Percentiles rank a stretch among this genome's conserved stretches.
Conservation (phyloP, 73 alveolate species). For the Blepharisma stoltei region DNA sequence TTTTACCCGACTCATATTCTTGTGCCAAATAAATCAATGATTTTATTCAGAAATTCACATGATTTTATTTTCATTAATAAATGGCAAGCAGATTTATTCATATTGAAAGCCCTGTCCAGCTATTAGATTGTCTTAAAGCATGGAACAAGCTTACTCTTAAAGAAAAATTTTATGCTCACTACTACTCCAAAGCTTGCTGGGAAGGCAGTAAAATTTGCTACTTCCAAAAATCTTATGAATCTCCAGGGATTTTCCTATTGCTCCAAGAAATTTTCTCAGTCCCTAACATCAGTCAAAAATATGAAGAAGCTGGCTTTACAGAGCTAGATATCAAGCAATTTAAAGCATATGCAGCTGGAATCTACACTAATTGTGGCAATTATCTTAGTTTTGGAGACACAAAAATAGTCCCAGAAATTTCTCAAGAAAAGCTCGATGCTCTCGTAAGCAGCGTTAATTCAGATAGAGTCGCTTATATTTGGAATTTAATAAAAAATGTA, state of each 20-base stretch:
- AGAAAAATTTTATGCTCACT: constrained; percentile 86
- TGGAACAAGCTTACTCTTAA: constrained; percentile 56
- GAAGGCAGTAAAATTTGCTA: constrained; percentile 86
- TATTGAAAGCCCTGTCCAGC: constrained; percentile 15
- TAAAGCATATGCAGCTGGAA: constrained; percentile 67
- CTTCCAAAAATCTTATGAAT: constrained; percentile 88
- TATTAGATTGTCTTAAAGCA: constrained; percentile 5
- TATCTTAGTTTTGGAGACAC: constrained; percentile 80
- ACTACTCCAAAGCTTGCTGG: constrained; percentile 91
- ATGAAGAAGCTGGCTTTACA: constrained; percentile 44
- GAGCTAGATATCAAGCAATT: constrained; percentile 57
- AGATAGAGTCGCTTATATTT: constrained; percentile 48
- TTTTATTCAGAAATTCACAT: neutral
- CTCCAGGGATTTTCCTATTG: constrained; percentile 90
- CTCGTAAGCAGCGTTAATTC: constrained; percentile 39
- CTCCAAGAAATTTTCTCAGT: constrained; percentile 75
- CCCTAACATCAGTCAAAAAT: constrained; percentile 40
- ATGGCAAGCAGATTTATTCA: constrained; percentile 4
- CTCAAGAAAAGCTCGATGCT: constrained; percentile 44
- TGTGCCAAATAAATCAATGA: no score
- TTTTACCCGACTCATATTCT: no score
- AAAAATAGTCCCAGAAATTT: constrained; percentile 78
- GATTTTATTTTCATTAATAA: neutral
- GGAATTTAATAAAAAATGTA: constrained; percentile 46
- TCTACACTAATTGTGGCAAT: constrained; percentile 72